phyloP scores from a whole-genome alignment of 2,329 filamentous ascomycete genomes.

The Orbilia brochopaga region DNA sequence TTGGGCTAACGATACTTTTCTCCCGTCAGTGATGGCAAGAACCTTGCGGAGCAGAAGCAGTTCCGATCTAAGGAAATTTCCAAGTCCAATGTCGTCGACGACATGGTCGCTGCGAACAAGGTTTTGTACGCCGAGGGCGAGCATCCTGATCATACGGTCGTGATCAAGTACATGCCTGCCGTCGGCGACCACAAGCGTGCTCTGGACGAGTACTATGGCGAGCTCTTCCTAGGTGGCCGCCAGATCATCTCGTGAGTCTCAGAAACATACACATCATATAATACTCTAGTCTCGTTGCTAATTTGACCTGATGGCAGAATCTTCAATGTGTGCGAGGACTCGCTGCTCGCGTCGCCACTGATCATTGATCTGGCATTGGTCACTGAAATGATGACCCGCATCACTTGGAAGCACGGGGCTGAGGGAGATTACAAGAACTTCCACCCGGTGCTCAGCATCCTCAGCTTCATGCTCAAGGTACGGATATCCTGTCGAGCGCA shows the following conservation, averaged over 20 bases:
- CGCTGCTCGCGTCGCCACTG: conserved; percentile 88
- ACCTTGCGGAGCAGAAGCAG: conserved; percentile 94
- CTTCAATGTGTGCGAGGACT: conserved; percentile 99
- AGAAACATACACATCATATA: conserved; percentile 25
- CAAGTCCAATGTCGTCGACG: conserved; percentile 98
- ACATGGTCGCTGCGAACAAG: conserved; percentile 96
- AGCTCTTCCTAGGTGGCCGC: conserved; percentile 98
- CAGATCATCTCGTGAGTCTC: conserved; percentile 82
- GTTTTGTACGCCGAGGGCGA: conserved; percentile 90
- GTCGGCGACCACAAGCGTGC: conserved; percentile 99
- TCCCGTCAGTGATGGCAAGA: conserved; percentile 81
- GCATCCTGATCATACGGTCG: conserved; percentile 96
- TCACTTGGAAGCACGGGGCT: conserved; percentile 79
- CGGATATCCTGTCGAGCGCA: conserved; percentile 25
- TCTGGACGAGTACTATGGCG: conserved; percentile 97
- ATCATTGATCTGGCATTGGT: conserved; percentile 96
- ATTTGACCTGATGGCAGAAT: conserved; percentile 63
- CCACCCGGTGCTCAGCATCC: conserved; percentile 93
- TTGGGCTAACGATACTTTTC: not conserved
- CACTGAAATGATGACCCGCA: conserved; percentile 97
- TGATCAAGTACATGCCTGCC: conserved; percentile 99
- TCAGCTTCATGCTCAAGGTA: conserved; percentile 96
- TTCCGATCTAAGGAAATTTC: conserved; percentile 99
- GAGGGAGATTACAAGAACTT: conserved; percentile 81
- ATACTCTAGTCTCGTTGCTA: conserved; percentile 14